phyloP scores from a whole-genome alignment of 2,329 filamentous ascomycete genomes.

The Penicillium sp. region DNA sequence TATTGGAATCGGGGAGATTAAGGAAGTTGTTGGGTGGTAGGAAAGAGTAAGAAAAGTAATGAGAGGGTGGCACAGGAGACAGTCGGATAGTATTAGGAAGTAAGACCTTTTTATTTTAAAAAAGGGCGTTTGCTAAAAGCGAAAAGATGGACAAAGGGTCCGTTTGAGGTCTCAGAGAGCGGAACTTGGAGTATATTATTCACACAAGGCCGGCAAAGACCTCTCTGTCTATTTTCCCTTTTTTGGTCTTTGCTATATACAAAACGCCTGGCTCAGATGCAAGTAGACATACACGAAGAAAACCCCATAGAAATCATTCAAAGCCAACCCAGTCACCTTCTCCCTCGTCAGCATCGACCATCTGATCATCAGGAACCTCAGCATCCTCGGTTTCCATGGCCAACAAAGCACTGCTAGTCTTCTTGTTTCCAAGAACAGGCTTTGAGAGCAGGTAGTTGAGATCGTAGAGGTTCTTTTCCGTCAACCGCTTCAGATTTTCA shows the following conservation, averaged over 20 bases:
- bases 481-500: conserved; percentile 76
- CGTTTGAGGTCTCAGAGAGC: conserved; percentile 12
- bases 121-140: conserved; percentile 4
- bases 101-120: not conserved
- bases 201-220: conserved; percentile 6
- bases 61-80: conserved; percentile 18
- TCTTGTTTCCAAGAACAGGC: conserved; percentile 42
- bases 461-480: conserved; percentile 85
- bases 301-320: conserved; percentile 40
- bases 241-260: conserved; percentile 22
- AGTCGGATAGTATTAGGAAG: conserved; percentile 19
- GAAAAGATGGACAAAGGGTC: conserved; percentile 1
- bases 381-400: conserved; percentile 31
- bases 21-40: not conserved
- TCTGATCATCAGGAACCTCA: conserved; percentile 30
- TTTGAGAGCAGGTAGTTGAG: conserved; percentile 75
- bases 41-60: conserved; percentile 2
- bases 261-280: conserved; percentile 31
- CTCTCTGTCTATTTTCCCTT: conserved; percentile 25
- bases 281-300: conserved; percentile 24
- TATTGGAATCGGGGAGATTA: not conserved
- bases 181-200: conserved; percentile 6
- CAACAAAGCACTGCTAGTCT: conserved; percentile 29
- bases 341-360: conserved; percentile 40
- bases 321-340: conserved; percentile 57